Conservation (phyloP, 306 rosid genomes). For the Corylus americana region DNA sequence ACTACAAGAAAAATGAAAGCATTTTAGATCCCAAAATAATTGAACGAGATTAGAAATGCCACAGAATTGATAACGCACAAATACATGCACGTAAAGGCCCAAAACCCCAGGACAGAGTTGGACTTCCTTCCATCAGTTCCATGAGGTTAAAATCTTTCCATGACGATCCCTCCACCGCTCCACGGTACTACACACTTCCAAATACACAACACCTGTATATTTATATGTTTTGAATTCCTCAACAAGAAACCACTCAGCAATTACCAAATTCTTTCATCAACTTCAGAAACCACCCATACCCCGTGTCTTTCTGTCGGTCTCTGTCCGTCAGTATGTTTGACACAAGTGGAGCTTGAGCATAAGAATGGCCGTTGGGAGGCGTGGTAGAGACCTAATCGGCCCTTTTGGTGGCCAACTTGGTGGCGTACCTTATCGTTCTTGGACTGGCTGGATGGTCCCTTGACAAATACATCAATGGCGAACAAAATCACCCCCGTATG, state of each 20-base stretch:
- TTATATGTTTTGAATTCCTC: constrained; percentile 8
- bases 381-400: constrained; percentile 33
- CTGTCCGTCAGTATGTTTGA: not conserved
- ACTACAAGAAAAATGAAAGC: too few relatives aligned
- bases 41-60: too few relatives aligned
- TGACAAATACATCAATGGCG: constrained; percentile 44
- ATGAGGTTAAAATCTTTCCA: too few relatives aligned
- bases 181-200: constrained; percentile 1
- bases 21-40: too few relatives aligned
- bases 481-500: constrained; percentile 45
- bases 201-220: not conserved
- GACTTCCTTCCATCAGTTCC: too few relatives aligned
- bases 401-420: constrained; percentile 43
- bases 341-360: not conserved
- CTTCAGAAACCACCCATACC: constrained; percentile 5
- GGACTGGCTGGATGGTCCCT: constrained; percentile 51
- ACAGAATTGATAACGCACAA: too few relatives aligned
- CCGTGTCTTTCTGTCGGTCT: not conserved
- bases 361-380: constrained; percentile 33
- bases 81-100: too few relatives aligned
- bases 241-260: constrained; percentile 18
- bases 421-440: constrained; percentile 30
- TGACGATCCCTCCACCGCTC: not conserved
- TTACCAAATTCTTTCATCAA: constrained; percentile 10
- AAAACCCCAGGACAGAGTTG: too few relatives aligned